These are phyloP conservation scores for Dalbergia cultrata DNA, from an alignment of 306 rosid genomes.

Conservation along the genomic window DNA sequence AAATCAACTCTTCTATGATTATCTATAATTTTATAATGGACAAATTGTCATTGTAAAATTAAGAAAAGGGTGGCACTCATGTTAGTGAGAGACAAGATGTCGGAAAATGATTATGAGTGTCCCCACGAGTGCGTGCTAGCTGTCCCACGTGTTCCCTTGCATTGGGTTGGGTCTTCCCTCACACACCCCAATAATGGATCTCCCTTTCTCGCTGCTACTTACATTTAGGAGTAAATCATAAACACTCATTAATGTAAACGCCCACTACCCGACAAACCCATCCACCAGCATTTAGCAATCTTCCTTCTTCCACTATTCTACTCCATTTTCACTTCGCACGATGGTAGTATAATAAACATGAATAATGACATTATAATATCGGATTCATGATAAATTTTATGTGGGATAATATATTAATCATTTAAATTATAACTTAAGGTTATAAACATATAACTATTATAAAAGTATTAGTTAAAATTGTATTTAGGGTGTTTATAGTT, in stretches of 20 bases:
- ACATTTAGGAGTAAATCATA: neutral
- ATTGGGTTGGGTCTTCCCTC: neutral
- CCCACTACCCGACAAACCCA: slow-evolving; percentile 61
- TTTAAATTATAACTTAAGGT: no score
- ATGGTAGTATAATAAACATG: no score
- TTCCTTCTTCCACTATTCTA: neutral
- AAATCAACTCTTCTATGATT: no score
- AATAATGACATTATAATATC: no score
- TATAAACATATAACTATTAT: no score
- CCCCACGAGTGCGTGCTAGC: slow-evolving; percentile 91
- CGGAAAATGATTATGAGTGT: slow-evolving; percentile 77
- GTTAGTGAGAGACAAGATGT: slow-evolving; percentile 67
- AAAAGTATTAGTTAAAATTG: no score
- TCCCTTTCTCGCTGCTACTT: neutral
- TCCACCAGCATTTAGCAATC: slow-evolving; percentile 29
- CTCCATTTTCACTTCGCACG: neutral
- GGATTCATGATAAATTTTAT: no score
- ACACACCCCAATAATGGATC: slow-evolving; percentile 45
- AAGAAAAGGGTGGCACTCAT: no score
- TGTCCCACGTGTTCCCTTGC: slow-evolving; percentile 92
- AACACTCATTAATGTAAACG: slow-evolving; percentile 25
- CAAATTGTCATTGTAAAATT: no score
- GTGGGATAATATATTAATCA: no score
- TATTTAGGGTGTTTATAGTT: no score
- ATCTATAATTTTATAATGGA: no score